Conservation (phyloP, 179 eudicot species). For the Amaranthus tricolor region DNA sequence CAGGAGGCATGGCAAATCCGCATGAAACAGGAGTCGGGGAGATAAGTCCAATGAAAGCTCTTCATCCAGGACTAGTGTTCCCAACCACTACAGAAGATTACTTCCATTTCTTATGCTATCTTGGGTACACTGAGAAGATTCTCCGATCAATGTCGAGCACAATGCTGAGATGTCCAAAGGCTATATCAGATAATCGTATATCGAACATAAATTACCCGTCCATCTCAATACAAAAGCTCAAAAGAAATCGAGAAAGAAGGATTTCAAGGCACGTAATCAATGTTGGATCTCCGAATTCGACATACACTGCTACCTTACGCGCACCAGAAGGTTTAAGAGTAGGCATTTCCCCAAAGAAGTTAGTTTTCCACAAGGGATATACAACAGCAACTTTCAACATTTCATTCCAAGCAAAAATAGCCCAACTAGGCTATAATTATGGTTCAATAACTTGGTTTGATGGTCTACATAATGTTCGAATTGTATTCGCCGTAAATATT, state of each 20-base stretch:
- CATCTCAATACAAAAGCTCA: slow-evolving; percentile 51
- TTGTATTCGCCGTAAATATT: slow-evolving; percentile 58
- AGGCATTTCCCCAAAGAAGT: slow-evolving; percentile 40
- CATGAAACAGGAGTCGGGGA: slow-evolving; percentile 60
- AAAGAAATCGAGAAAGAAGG: slow-evolving; percentile 17
- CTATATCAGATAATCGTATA: slow-evolving; percentile 33
- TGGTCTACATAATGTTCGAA: slow-evolving; percentile 44
- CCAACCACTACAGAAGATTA: slow-evolving; percentile 49
- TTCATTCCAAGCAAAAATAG: slow-evolving; percentile 43
- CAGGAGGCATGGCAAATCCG: slow-evolving; percentile 37
- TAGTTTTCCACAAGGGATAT: slow-evolving; percentile 29
- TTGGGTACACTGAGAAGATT: slow-evolving; percentile 38
- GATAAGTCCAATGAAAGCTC: slow-evolving; percentile 51
- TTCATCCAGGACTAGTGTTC: slow-evolving; percentile 60
- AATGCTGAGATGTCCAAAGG: slow-evolving; percentile 43
- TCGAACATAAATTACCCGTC: slow-evolving; percentile 58
- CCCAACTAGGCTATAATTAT: slow-evolving; percentile 53
- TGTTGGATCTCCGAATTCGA: slow-evolving; percentile 47
- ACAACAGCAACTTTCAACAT: slow-evolving; percentile 41
- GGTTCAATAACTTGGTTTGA: slow-evolving; percentile 59
- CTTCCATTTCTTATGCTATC: slow-evolving; percentile 49
- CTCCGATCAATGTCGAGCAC: slow-evolving; percentile 42
- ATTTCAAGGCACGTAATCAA: slow-evolving; percentile 48
- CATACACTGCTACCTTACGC: slow-evolving; percentile 36
- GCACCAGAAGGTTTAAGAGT: slow-evolving; percentile 51